Base-by-base conservation (phyloP, 176 grass and related monocot genomes). In the Urochloa ruziziensis region DNA sequence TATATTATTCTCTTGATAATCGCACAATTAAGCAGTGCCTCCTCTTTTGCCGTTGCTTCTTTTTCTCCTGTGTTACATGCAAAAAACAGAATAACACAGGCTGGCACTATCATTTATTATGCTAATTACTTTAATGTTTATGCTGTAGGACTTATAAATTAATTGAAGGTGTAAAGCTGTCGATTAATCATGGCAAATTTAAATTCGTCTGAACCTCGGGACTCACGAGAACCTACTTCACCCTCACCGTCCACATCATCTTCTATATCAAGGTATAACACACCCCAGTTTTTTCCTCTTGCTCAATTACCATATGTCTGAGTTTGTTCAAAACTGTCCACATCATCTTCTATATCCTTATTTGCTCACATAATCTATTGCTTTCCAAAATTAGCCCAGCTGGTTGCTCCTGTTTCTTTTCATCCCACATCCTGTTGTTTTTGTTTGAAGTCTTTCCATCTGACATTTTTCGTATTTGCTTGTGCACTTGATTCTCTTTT, bases 241-340 rank as follows among this genome's bases (percentile, higher is more conserved):
- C 91, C 93, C 8, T 33, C 71, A 33, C 86, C 86, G 44, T 95
- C 93, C 70, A 85, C 87, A 7, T 95, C 93, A 23, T 92, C 96
- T 82, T 89, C 89, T 82, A 86, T 67, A 86, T 94, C 93, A 60
- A 88, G 96, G 96, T 98, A 98, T 89, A 72, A 15, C 59, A 53
- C 30, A 69, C 78, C 63, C 44, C 34, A 6, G 19, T 29, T 40
- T 30, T 28, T 39, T 25, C 10, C 21, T 52, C 7, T 43, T 65
- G 0, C 29, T 59, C 25, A 64, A 24, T 81, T 63, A 28, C 35
- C 70, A 63, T 73, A 36, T 67, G 67, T 57, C n/a, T 57, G 8
- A 64, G 13, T 84, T 32, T 29, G 66, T 48, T 35, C 30, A 19
- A 34, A 34, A 34, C 28, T 34, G 47, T 7, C 10, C n/a, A 79